Conservation (phyloP, 768 basidiomycete species). For the Suillus placidus region DNA sequence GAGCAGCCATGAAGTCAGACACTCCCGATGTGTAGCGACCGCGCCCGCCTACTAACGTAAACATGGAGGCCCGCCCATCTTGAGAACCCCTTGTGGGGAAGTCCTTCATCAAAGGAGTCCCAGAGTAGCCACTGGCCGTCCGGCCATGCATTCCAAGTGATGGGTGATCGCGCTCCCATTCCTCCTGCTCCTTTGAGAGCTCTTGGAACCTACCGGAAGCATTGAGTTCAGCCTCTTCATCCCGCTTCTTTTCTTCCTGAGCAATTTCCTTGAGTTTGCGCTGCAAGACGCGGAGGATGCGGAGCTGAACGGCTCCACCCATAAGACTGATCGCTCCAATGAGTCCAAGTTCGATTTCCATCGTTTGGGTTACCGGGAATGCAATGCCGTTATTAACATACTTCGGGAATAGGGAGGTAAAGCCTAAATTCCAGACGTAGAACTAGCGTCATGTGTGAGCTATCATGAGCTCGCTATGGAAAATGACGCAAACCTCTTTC, state of each 20-base stretch:
- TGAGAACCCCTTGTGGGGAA: slow-evolving; percentile 53
- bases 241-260: slow-evolving; percentile 69
- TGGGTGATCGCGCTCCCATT: slow-evolving; percentile 90
- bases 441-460: slow-evolving; percentile 54
- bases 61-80: slow-evolving; percentile 44
- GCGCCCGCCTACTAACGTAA: slow-evolving; percentile 55
- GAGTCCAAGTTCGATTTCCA: slow-evolving; percentile 92
- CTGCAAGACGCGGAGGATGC: slow-evolving; percentile 79
- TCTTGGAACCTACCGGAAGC: slow-evolving; percentile 71
- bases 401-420: slow-evolving; percentile 76
- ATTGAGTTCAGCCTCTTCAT: slow-evolving; percentile 74
- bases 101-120: slow-evolving; percentile 68
- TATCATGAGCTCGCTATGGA: slow-evolving; percentile 6
- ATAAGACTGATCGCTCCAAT: slow-evolving; percentile 81
- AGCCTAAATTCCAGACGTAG: slow-evolving; percentile 95
- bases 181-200: slow-evolving; percentile 68
- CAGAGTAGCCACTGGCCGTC: slow-evolving; percentile 64
- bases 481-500: slow-evolving; percentile 70
- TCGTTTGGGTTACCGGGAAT: slow-evolving; percentile 86
- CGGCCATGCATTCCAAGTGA: slow-evolving; percentile 61
- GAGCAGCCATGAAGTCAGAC: slow-evolving; percentile 72
- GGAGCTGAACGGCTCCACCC: slow-evolving; percentile 89
- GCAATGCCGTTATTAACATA: slow-evolving; percentile 65
- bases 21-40: slow-evolving; percentile 65
- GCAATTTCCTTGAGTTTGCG: slow-evolving; percentile 79